Evolutionary conservation across 2,329 filamentous ascomycete genomes (phyloP), one percentile per base, ranked within the genome.

Genomic region (Monosporascus cannonballus): DNA sequence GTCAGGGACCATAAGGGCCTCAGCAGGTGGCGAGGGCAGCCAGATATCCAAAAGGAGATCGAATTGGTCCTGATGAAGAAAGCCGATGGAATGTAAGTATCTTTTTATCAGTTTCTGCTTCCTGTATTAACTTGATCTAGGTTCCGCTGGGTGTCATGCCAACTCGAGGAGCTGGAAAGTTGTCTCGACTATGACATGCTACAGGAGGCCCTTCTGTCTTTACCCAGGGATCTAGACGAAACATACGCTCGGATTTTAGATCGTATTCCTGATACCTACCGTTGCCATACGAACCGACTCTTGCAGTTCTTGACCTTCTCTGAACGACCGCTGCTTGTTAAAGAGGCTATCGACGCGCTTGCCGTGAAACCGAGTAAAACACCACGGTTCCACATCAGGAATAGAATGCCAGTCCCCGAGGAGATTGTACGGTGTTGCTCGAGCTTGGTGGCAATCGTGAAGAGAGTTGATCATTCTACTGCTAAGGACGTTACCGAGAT

Each of bases 381-480:
- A 3, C 34, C 38, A 15, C 14, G 20, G 9, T 57, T 55, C 25
- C 20, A 55, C 17, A 25, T 34, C 1, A 41, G 46, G 4, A 38
- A 64, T 45, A 59, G 63, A 47, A 57, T 68, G 51, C 58, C 56
- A 11, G 49, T 61, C 38, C 59, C 61, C 27, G 15, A 42, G 30
- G 61, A 67, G 38, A 61, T 66, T 17, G 45, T 56, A 20, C 34
- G 34, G 48, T 64, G 61, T 37, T 64, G 61, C 50, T 59, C 64
- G 1, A 60, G 62, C 50, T 53, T 68, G 17, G 22, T 24, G 22
- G 57, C 66, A 22, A 45, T 59, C n/a, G 39, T 58, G 24, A 54
- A 24, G 4, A 24, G 22, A 24, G 22, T 4, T 4, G 22, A 24
- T 24, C 3, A 4, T 4, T 3, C 4, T 3, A 24, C 22, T 4